Evolutionary conservation across 306 rosid species (phyloP), one percentile per base, ranked within the genome.

Genomic region (Prunus fruticosa): DNA sequence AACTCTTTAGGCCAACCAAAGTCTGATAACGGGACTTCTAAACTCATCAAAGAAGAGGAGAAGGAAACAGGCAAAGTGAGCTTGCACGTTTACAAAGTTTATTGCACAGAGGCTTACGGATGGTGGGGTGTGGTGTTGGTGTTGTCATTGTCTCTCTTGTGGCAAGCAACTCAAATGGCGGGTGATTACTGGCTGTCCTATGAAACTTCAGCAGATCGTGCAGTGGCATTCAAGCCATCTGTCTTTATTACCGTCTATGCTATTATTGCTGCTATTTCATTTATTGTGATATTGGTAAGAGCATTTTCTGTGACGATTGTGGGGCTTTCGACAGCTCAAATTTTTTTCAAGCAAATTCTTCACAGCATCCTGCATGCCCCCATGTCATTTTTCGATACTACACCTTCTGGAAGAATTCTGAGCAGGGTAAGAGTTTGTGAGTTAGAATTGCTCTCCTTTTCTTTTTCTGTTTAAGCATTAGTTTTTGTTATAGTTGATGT

Each of bases 331-430:
- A 92, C 99, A 1, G 90, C 97, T 50, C 93, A 86, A 47, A 63
- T 82, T 76, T 95, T 90, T 89, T 95, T 95, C 88, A 25, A 83
- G 6, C 88, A 87, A 80, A 95, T 92, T 77, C 90, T 95, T 65
- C 54, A 77, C 71, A 77, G 97, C 89, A 88, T 95, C 83, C 82
- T 92, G 66, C 99, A 88, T 84, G 99, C 99, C 38, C 99, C 97
- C 72, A 92, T 95, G 97, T 85, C 99, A 68, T 95, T 95, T 87
- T 95, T 92, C 34, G 99, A 95, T 73, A 95, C 99, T 23, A 95
- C 99, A 23, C 99, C 99, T 78, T 95, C 99, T 0, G 99, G 99
- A 60, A 85, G 99, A 85, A 80, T 95, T 71, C 85, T 95, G 32
- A 95, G 99, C 76, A 87, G 99, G 91, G 98, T 94, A 88, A 84